A percentile compares a stretch with the other conserved stretches of the same genome.
These are phyloP conservation scores for Amanita subjunquillea DNA, from an alignment of 768 basidiomycete species.

Conservation along the genomic window DNA sequence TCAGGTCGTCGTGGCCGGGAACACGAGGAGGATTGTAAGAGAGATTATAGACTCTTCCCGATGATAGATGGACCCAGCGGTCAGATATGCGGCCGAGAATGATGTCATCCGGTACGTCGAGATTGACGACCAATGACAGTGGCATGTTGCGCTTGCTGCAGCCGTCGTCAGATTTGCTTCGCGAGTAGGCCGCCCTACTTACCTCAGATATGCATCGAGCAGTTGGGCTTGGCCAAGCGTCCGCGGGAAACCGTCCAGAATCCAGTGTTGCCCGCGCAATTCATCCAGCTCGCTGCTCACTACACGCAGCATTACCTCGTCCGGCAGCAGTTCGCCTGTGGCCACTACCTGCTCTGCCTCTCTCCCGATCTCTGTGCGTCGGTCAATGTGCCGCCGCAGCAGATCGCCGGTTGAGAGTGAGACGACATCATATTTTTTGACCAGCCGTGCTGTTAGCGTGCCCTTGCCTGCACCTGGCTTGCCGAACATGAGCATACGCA, in stretches of 20 bases:
- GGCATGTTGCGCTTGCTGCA: slow-evolving; percentile 51
- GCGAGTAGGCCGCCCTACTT: slow-evolving; percentile 12
- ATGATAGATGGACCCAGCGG: slow-evolving; percentile 82
- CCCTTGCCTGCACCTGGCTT: slow-evolving; percentile 85
- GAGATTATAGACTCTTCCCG: slow-evolving; percentile 85
- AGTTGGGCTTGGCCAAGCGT: slow-evolving; percentile 78
- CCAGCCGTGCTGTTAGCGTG: slow-evolving; percentile 65
- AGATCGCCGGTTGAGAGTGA: slow-evolving; percentile 80
- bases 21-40: slow-evolving; percentile 80
- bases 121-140: slow-evolving; percentile 73
- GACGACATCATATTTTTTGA: slow-evolving; percentile 71
- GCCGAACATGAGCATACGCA: slow-evolving; percentile 70
- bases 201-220: slow-evolving; percentile 70
- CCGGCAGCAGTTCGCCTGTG: slow-evolving; percentile 64
- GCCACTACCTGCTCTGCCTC: slow-evolving; percentile 75
- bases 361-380: slow-evolving; percentile 62
- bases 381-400: slow-evolving; percentile 73
- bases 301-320: slow-evolving; percentile 71
- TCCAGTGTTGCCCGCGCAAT: slow-evolving; percentile 66
- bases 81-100: slow-evolving; percentile 84
- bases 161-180: neutral
- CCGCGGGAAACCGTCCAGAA: slow-evolving; percentile 87
- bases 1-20: slow-evolving; percentile 73
- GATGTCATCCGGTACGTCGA: slow-evolving; percentile 82
- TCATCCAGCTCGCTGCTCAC: slow-evolving; percentile 62